Base-by-base conservation (phyloP, 78 protist species). In the Dictyostelium firmibasis region DNA sequence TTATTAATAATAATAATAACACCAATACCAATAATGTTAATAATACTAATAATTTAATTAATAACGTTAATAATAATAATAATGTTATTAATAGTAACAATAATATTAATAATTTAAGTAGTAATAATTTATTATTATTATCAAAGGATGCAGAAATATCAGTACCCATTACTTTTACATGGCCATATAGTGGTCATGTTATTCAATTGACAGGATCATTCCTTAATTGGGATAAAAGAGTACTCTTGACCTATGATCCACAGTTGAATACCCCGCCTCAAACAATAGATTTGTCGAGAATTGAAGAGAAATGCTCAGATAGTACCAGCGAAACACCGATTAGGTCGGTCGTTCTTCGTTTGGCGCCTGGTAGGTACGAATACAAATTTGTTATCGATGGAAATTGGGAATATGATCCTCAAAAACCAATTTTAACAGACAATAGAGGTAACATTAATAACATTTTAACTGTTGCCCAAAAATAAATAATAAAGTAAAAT, bases 131-230 rank as follows among this genome's bases (percentile, higher is more conserved):
- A 13, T 8, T 25, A 36, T n/a, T 11, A 38, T 57, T 57, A 57
- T 69, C 29, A 33, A 53, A 53, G 53, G 69, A 67, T 79, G 86
- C 38, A 43, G 86, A 78, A 89, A 53, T 64, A 8, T 43, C 44
- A 81, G 94, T 89, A 89, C 94, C 94, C 86, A 84, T 89, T 89
- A 79, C 94, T 89, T 88, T 89, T 89, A 89, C 94, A 50, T 89
- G 94, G 94, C 94, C 94, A 89, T 89, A 89, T 89, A 81, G 94
- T 89, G 94, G 94, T 9, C 86, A 89, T 89, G 94, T 89, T 89
- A 89, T 89, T 89, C 94, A 89, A 81, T 70, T 89, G 83, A 89
- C 94, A 18, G 94, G 94, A 47, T 81, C 94, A 20, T 89, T 89
- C 74, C 82, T 69, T 16, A 89, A 29, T 41, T 89, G 94, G 94